phyloP scores from a whole-genome alignment of 257 asterid species.

The Misopates orontium region DNA sequence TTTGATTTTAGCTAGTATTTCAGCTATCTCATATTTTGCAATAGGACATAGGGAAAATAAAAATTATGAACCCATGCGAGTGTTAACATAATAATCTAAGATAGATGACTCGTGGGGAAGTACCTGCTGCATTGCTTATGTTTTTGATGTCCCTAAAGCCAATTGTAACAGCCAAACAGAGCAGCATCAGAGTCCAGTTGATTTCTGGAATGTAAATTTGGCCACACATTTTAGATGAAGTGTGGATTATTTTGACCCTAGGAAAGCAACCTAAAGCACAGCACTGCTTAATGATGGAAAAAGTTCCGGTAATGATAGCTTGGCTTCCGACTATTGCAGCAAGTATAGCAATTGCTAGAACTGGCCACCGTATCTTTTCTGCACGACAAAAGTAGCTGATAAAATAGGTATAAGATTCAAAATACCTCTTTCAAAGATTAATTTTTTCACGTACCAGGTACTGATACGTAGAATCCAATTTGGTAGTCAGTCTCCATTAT shows the following conservation, averaged over 20 bases:
- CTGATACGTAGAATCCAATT: constrained; percentile 45
- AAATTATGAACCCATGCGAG: too few species aligned
- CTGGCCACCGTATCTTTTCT: constrained; percentile 35
- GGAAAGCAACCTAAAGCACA: constrained; percentile 38
- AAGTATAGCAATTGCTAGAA: constrained; percentile 33
- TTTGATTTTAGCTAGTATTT: too few species aligned
- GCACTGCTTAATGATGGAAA: constrained; percentile 36
- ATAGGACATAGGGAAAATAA: too few species aligned
- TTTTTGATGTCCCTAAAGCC: constrained; percentile 36
- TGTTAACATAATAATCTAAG: not conserved
- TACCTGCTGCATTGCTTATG: constrained; percentile 37
- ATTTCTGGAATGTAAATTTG: constrained; percentile 38
- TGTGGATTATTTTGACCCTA: constrained; percentile 32
- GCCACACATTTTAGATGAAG: constrained; percentile 35
- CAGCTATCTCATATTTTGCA: too few species aligned
- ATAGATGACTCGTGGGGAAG: too few species aligned
- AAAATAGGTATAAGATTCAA: not conserved
- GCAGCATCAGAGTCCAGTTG: constrained; percentile 39
- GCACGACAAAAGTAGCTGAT: not conserved
- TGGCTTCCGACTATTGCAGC: constrained; percentile 41
- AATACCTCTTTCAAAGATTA: not conserved
- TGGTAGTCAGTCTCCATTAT: constrained; percentile 33
- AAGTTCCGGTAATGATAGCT: constrained; percentile 35
- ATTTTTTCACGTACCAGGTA: constrained; percentile 35
- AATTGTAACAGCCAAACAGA: constrained; percentile 35